A percentile compares a stretch with the other conserved stretches of the same genome.
phyloP scores from a whole-genome alignment of 768 basidiomycete genomes.

The Psilocybe cubensis region DNA sequence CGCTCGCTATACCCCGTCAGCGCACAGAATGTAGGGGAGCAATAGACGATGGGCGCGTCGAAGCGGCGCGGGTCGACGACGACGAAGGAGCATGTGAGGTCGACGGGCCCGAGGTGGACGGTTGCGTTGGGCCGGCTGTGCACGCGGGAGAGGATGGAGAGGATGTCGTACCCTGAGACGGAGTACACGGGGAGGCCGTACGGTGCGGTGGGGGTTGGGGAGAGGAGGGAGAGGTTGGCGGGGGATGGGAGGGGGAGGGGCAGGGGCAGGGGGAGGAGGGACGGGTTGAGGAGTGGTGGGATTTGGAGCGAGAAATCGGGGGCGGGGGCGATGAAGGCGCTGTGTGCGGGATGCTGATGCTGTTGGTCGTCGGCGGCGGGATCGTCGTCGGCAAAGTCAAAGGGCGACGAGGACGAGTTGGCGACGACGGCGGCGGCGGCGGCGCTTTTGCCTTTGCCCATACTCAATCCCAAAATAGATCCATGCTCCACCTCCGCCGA shows the following conservation, averaged over 20 bases:
- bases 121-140: conserved; percentile 73
- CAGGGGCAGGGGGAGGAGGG: background rate
- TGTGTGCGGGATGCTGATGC: too few relatives aligned
- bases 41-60: conserved; percentile 91
- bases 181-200: conserved; percentile 74
- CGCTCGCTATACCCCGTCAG: conserved; percentile 75
- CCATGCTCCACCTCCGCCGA: too few relatives aligned
- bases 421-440: background rate
- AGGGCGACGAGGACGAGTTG: background rate
- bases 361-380: background rate
- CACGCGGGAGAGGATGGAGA: conserved; percentile 81
- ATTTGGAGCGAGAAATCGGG: too few relatives aligned
- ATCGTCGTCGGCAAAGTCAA: background rate
- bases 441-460: too few relatives aligned
- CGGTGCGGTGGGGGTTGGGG: conserved; percentile 11
- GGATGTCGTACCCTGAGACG: conserved; percentile 86
- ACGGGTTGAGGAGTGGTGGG: background rate
- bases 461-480: too few relatives aligned
- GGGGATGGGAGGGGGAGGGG: conserved; percentile 1
- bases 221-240: conserved; percentile 10
- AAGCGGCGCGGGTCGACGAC: conserved; percentile 83
- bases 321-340: too few relatives aligned
- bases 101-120: conserved; percentile 87
- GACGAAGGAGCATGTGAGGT: conserved; percentile 90
- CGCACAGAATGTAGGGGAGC: conserved; percentile 79